Percentiles rank a stretch among this genome's conserved stretches.
Conservation (phyloP, 805 yeast species). For the Kodamaea neixiangensis region DNA sequence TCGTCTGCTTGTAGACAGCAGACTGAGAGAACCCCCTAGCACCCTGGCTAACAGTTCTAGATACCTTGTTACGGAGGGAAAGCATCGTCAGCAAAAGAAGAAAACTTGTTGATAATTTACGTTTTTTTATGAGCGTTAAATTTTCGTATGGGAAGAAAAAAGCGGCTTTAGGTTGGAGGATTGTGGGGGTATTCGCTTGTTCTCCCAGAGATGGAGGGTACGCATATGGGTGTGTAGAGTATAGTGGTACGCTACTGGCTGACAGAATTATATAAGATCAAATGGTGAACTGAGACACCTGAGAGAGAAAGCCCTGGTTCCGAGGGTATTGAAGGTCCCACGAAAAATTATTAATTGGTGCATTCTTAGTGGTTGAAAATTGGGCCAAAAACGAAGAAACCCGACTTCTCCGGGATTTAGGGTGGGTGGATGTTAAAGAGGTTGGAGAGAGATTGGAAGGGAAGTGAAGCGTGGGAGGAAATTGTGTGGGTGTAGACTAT, state of each 20-base stretch:
- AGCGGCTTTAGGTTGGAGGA: not conserved
- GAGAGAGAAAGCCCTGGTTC: too few relatives aligned
- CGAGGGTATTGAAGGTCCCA: not conserved
- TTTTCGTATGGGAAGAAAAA: not conserved
- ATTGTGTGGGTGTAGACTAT: not conserved
- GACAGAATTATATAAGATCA: too few relatives aligned
- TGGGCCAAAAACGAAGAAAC: not conserved
- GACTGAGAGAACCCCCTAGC: conserved; percentile 31
- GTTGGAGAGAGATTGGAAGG: not conserved
- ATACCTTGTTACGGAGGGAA: conserved; percentile 12
- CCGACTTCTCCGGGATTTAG: not conserved
- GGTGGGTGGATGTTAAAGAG: not conserved
- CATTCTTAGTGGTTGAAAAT: conserved; percentile 7
- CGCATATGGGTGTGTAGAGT: too few relatives aligned
- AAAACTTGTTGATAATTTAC: conserved; percentile 3
- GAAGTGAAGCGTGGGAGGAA: not conserved
- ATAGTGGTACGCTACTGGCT: too few relatives aligned
- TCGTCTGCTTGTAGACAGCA: conserved; percentile 31
- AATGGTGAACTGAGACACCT: too few relatives aligned
- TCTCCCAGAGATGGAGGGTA: too few relatives aligned
- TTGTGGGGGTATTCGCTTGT: too few relatives aligned
- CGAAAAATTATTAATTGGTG: conserved; percentile 9
- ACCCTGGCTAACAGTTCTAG: conserved; percentile 2
- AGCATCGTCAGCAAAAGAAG: conserved; percentile 10
- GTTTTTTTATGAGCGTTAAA: not conserved